These are phyloP conservation scores for Extremus antarcticus DNA, from an alignment of 495 filamentous ascomycete species.

Conservation along the genomic window DNA sequence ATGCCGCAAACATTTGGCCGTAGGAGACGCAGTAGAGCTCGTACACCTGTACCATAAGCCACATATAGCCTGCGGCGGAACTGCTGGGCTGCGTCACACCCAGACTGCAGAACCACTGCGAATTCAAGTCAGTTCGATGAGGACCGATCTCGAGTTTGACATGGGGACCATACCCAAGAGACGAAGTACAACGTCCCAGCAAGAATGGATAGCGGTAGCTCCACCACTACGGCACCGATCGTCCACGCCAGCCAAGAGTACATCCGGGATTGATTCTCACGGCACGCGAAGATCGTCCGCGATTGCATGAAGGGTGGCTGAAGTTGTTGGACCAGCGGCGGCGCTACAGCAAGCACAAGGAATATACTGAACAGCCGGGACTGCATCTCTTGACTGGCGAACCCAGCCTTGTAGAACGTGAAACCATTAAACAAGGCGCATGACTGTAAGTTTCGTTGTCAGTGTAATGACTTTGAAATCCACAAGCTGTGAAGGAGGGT, in stretches of 20 bases:
- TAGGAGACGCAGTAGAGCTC: constrained; percentile 64
- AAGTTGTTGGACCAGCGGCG: constrained; percentile 42
- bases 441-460: too few species aligned
- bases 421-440: constrained; percentile 73
- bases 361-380: constrained; percentile 48
- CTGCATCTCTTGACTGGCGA: constrained; percentile 65
- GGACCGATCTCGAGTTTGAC: too few species aligned
- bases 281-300: constrained; percentile 42
- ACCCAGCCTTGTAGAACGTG: constrained; percentile 65
- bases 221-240: constrained; percentile 33
- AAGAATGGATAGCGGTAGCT: constrained; percentile 32
- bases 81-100: too few species aligned
- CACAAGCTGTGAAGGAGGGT: too few species aligned
- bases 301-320: constrained; percentile 44
- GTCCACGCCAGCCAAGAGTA: constrained; percentile 47
- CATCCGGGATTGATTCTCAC: constrained; percentile 42
- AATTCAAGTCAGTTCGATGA: too few species aligned
- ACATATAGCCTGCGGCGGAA: constrained; percentile 22
- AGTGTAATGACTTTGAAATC: too few species aligned
- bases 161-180: constrained; percentile 35
- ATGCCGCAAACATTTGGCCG: constrained; percentile 66
- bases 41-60: constrained; percentile 51
- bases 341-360: constrained; percentile 41
- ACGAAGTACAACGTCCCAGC: constrained; percentile 45
- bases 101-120: too few species aligned